These are phyloP conservation scores for Aphanomyces stellatus DNA, from an alignment of 352 stramenopile species.

Conservation along the genomic window DNA sequence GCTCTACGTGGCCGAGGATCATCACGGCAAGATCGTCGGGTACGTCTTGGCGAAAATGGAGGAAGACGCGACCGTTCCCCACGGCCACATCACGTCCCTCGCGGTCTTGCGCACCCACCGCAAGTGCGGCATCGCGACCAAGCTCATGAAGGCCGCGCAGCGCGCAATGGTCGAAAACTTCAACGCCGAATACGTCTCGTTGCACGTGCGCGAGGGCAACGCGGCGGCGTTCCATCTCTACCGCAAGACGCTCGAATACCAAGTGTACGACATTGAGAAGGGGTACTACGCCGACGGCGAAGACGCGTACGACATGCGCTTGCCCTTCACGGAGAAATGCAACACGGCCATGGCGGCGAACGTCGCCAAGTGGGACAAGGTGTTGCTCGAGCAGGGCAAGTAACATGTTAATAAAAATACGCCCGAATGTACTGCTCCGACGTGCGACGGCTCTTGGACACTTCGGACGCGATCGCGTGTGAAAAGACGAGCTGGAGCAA, in stretches of 20 bases:
- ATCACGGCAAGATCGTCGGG: slow-evolving; percentile 97
- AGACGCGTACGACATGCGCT: slow-evolving; percentile 98
- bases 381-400: slow-evolving; percentile 38
- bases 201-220: slow-evolving; percentile 99
- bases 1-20: slow-evolving; percentile 97
- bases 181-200: slow-evolving; percentile 96
- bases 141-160: slow-evolving; percentile 94
- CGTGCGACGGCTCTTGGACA: slow-evolving; percentile 69
- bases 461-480: slow-evolving; percentile 72
- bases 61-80: slow-evolving; percentile 78
- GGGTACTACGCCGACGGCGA: slow-evolving; percentile 99
- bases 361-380: slow-evolving; percentile 75
- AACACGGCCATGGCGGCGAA: slow-evolving; percentile 77
- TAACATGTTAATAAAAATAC: slow-evolving; percentile 58
- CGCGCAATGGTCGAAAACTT: slow-evolving; percentile 96
- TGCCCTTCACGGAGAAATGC: slow-evolving; percentile 90
- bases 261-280: slow-evolving; percentile 98
- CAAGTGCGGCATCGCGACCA: slow-evolving; percentile 96
- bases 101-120: slow-evolving; percentile 95
- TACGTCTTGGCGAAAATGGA: slow-evolving; percentile 99
- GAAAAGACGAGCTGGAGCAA: slow-evolving; percentile 64
- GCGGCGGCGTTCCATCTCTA: slow-evolving; percentile 98
- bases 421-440: slow-evolving; percentile 83
- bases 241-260: slow-evolving; percentile 95
- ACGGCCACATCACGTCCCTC: slow-evolving; percentile 99